Conservation (phyloP, 139 green algal genomes). For the Tetratostichococcus sp. region DNA sequence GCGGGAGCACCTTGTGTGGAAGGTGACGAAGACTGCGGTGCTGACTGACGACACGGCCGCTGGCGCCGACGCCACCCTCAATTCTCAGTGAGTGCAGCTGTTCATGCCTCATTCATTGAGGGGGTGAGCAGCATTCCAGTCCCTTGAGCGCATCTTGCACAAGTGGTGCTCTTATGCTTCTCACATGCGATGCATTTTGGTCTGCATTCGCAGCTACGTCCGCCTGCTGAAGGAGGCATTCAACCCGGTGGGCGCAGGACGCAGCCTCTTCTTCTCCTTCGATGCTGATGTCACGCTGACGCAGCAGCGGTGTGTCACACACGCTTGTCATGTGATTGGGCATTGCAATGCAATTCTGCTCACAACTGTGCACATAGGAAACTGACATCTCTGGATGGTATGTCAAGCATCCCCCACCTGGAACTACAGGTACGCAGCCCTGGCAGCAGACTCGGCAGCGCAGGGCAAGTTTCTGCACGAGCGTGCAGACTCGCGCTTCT, state of each 20-base stretch:
- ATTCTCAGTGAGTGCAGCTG: not conserved
- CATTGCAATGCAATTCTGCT: no score
- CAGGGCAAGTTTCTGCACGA: conserved; percentile 14
- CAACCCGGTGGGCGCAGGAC: conserved; percentile 49
- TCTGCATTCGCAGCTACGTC: conserved; percentile 25
- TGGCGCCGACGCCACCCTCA: not conserved
- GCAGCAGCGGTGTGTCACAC: conserved; percentile 43
- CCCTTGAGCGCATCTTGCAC: no score
- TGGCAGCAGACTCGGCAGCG: conserved; percentile 4
- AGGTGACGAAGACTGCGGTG: conserved; percentile 47
- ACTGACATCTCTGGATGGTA: no score
- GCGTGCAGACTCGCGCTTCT: conserved; percentile 58
- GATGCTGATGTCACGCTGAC: conserved; percentile 68
- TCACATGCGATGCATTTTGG: no score
- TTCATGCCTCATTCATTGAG: no score
- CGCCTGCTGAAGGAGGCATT: conserved; percentile 47
- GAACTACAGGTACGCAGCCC: conserved; percentile 17
- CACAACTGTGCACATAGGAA: no score
- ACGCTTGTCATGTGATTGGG: conserved; percentile 1
- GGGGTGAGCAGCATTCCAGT: no score
- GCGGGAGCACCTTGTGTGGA: conserved; percentile 44
- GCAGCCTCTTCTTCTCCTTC: conserved; percentile 72
- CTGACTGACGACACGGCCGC: conserved; percentile 24
- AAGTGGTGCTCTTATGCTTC: no score
- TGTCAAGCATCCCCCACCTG: no score